These are phyloP conservation scores for Chrysochromulina tobinii DNA, from an alignment of 78 protist genomes.

Conservation along the genomic window DNA sequence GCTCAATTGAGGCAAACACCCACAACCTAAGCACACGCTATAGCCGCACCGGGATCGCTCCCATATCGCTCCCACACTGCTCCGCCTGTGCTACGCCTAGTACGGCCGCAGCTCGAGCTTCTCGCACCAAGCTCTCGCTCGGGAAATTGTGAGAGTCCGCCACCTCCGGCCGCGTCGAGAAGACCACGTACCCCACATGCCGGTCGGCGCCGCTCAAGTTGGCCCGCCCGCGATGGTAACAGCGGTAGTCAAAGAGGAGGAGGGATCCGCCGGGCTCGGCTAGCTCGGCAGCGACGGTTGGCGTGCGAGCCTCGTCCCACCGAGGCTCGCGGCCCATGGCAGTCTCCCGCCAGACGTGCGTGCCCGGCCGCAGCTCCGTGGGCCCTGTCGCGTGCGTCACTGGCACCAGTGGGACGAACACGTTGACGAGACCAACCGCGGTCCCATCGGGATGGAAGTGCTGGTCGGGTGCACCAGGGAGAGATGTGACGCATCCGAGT, in stretches of 20 bases:
- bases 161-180: not conserved
- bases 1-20: too few relatives aligned
- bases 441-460: constrained; percentile 24
- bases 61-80: too few relatives aligned
- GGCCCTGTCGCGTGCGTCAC: not conserved
- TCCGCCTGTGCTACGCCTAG: too few relatives aligned
- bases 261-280: not conserved
- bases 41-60: too few relatives aligned
- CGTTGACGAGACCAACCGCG: not conserved
- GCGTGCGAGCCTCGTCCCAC: not conserved
- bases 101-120: too few relatives aligned
- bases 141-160: not conserved
- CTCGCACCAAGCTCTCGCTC: too few relatives aligned
- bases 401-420: not conserved
- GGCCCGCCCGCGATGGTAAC: not conserved
- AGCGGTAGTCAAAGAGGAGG: not conserved
- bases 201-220: not conserved
- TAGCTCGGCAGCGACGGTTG: not conserved
- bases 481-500: not conserved
- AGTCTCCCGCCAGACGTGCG: not conserved
- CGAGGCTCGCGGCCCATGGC: not conserved
- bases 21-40: too few relatives aligned
- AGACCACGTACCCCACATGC: not conserved
- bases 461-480: not conserved
- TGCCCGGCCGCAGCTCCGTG: not conserved